These are phyloP conservation scores for Rhizopus sp. DNA, from an alignment of 371 early-diverging fungal genomes.

Conservation along the genomic window DNA sequence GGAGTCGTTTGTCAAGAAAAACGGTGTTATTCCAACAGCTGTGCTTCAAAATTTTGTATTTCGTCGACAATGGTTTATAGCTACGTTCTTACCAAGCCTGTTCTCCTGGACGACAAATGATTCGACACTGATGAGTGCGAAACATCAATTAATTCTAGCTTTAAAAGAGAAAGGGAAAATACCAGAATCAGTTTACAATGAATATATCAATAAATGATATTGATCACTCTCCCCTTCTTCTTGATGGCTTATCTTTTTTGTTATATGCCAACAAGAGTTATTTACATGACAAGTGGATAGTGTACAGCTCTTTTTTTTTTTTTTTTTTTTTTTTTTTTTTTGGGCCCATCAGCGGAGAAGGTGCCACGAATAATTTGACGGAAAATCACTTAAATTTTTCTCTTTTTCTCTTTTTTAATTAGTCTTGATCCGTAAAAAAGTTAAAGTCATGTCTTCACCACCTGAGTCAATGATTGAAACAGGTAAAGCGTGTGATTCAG, in stretches of 20 bases:
- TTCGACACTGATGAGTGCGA: conserved; percentile 1
- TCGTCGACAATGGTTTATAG: conserved; percentile 20
- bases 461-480: conserved; percentile 20
- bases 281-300: too few species aligned
- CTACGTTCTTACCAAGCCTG: conserved; percentile 26
- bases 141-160: conserved; percentile 13
- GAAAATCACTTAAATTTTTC: conserved; percentile 1
- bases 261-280: too few species aligned
- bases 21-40: conserved; percentile 10
- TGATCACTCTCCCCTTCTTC: neutral
- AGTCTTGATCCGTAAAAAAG: neutral
- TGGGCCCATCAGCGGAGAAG: too few species aligned
- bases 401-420: neutral
- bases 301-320: too few species aligned
- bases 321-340: too few species aligned
- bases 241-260: too few species aligned
- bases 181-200: conserved; percentile 13
- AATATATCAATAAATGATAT: conserved; percentile 5
- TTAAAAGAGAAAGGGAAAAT: conserved; percentile 21
- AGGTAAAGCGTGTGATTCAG: conserved; percentile 7
- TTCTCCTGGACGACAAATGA: conserved; percentile 12
- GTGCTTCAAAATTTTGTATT: conserved; percentile 22
- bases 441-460: conserved; percentile 23
- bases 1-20: conserved; percentile 1
- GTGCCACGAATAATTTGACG: too few species aligned